Conservation (phyloP, 257 asterid species). For the Petunia axillaris region DNA sequence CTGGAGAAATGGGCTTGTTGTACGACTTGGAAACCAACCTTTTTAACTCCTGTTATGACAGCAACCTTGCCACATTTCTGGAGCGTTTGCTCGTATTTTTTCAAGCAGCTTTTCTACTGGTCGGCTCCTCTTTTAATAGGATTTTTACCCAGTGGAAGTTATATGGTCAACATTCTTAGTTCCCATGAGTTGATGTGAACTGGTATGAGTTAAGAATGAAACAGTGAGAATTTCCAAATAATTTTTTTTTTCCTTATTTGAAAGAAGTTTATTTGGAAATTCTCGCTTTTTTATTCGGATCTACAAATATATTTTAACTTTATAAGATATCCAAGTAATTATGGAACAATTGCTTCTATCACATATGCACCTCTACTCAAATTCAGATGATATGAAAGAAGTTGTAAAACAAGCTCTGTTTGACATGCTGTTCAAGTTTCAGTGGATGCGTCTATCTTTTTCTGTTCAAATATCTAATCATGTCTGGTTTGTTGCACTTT, state of each 20-base stretch:
- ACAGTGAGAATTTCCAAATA: too few species aligned
- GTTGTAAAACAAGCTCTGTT: not conserved
- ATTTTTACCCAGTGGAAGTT: not conserved
- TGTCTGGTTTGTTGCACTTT: not conserved
- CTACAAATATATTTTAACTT: slow-evolving; percentile 8
- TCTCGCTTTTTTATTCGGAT: not conserved
- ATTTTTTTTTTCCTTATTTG: too few species aligned
- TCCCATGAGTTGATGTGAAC: not conserved
- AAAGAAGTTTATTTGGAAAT: not conserved
- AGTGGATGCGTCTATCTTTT: not conserved
- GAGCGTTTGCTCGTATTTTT: not conserved
- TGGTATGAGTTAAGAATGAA: not conserved
- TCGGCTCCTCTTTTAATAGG: not conserved
- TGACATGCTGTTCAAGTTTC: not conserved
- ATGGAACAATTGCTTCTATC: not conserved
- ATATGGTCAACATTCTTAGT: not conserved
- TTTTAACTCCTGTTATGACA: not conserved
- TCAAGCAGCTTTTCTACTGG: not conserved
- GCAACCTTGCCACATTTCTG: not conserved
- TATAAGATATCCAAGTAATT: not conserved
- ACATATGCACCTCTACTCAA: not conserved
- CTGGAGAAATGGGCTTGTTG: slow-evolving; percentile 2
- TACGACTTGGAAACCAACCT: not conserved
- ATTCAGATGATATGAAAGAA: not conserved
- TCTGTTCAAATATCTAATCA: not conserved